Percentiles rank a stretch among this genome's conserved stretches.
phyloP scores from a whole-genome alignment of 495 filamentous ascomycete genomes.

The Aspergillus sclerotioniger region DNA sequence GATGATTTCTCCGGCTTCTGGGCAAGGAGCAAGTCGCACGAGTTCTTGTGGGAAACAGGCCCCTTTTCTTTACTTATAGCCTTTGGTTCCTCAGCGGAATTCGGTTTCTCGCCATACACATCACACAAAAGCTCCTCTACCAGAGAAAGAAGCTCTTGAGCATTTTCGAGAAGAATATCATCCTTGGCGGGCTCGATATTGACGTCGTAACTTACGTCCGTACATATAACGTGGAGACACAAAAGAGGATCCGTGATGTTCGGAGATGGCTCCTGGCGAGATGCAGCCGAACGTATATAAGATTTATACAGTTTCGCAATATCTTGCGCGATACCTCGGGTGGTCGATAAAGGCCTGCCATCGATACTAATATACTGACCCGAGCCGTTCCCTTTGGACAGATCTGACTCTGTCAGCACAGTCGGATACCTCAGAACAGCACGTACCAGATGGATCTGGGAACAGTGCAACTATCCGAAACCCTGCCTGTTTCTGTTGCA shows the following conservation, averaged over 20 bases:
- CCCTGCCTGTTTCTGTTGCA: constrained; percentile 1
- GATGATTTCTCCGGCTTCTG: constrained; percentile 5
- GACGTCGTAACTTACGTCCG: constrained; percentile 71
- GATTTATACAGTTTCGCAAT: constrained; percentile 60
- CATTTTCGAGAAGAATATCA: constrained; percentile 74
- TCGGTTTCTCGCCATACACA: constrained; percentile 44
- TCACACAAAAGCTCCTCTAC: constrained; percentile 55
- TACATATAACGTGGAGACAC: constrained; percentile 69
- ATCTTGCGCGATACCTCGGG: constrained; percentile 63
- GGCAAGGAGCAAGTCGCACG: constrained; percentile 29
- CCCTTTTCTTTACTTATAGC: constrained; percentile 3
- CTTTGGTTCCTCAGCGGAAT: constrained; percentile 19
- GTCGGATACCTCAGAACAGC: background rate
- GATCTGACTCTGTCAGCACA: constrained; percentile 34
- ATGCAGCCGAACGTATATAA: constrained; percentile 45
- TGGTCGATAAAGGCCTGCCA: constrained; percentile 66
- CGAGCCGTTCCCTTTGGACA: constrained; percentile 52
- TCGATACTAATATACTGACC: constrained; percentile 76
- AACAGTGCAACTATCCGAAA: constrained; percentile 60
- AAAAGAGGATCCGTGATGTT: constrained; percentile 65
- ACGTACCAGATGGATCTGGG: constrained; percentile 48
- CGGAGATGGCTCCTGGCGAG: constrained; percentile 16
- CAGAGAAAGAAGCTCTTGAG: constrained; percentile 47
- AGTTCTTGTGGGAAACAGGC: background rate
- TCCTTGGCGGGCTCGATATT: constrained; percentile 93